These are phyloP conservation scores for Monoraphidium neglectum DNA, from an alignment of 139 green algal genomes.

Conservation along the genomic window DNA sequence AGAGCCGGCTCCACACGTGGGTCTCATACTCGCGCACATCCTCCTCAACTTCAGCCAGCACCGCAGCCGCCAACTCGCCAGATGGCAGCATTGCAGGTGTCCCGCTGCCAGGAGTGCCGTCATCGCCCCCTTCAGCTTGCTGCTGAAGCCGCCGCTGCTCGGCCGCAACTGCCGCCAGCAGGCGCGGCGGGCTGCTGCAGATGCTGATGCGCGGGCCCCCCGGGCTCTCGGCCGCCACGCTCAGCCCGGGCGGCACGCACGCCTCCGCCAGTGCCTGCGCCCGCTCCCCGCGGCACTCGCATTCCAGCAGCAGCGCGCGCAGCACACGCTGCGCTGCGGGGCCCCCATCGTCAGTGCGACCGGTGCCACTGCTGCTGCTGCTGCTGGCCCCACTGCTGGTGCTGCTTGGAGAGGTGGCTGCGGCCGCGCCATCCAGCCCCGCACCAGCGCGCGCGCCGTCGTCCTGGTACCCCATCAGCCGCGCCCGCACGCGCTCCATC, in stretches of 20 bases:
- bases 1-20: not conserved
- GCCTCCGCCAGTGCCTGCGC: slow-evolving; percentile 37
- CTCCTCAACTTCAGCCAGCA: no score
- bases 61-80: no score
- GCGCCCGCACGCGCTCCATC: slow-evolving; percentile 31
- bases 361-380: slow-evolving; percentile 5
- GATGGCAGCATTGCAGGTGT: no score
- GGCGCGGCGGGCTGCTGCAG: no score
- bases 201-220: no score
- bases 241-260: slow-evolving; percentile 31
- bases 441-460: slow-evolving; percentile 8
- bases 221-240: not conserved
- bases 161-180: not conserved
- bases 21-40: no score
- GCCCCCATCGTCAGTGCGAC: not conserved
- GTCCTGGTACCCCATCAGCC: slow-evolving; percentile 35
- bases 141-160: not conserved
- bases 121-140: no score
- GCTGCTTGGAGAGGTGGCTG: not conserved
- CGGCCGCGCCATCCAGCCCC: not conserved
- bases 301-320: slow-evolving; percentile 20
- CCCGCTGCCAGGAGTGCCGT: no score
- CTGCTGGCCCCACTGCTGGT: not conserved
- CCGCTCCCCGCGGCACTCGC: slow-evolving; percentile 31
- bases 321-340: slow-evolving; percentile 17